Base-by-base conservation (phyloP, 2,329 filamentous ascomycete genomes). In the Xylogone sp. region DNA sequence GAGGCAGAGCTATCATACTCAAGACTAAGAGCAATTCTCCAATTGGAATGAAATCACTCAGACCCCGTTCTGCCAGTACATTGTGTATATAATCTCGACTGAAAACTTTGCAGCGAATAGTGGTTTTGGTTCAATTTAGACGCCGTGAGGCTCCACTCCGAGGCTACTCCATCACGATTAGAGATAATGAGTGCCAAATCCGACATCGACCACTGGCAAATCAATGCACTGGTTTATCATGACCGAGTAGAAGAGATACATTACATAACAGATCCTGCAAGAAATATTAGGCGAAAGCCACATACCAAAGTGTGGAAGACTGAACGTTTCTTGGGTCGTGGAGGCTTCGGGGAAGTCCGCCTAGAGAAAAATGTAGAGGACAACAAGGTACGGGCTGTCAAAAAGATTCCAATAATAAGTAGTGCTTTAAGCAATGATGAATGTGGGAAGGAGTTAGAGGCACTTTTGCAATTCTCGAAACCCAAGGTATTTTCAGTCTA, bases 401-500 rank as follows among this genome's bases (percentile, higher is more conserved):
- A 39, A 39, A 16, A 9, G 5, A 39, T 39, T 39, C 34, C 34
- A 39, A 39, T 16, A 18, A 6, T 7, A 39, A 16, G 34, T 9
- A 5, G 8, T 7, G 5, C 34, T 9, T 9, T 39, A 5, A 9
- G 8, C n/a, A 16, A 39, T 4, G 34, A 7, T 16, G 44, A 46
- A n/a, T 46, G 44, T n/a, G 13, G 24, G 44, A 46, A 21, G 44
- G 44, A 46, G 44, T n/a, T 46, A 21, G 19, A n/a, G 9, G 44
- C 44, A 29, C 13, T 46, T 19, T 8, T 46, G 44, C 19, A 46
- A 19, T 46, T 46, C 6, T n/a, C 13, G 24, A 46, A 46, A 21
- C 44, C 44, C 1, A 46, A 46, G 44, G 27, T 18, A 2, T 45
- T 31, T 31, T 31, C 27, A 31, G 27, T 13, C 27, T 13, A 31